Base-by-base conservation (phyloP, 495 filamentous ascomycete genomes). In the Annulohypoxylon moriforme region DNA sequence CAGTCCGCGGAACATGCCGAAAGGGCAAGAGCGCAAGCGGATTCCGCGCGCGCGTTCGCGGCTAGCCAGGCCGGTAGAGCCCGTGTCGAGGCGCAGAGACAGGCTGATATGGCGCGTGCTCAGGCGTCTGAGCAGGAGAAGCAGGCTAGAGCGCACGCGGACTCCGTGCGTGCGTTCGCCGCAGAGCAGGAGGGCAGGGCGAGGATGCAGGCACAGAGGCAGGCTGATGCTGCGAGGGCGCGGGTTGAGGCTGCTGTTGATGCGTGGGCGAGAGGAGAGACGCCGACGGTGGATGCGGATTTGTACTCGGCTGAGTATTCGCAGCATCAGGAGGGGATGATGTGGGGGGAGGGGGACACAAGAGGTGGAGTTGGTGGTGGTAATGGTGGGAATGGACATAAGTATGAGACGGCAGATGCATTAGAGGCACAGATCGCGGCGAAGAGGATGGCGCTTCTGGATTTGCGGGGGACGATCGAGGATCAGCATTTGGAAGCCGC, bases 351-450 rank as follows among this genome's bases (percentile, higher is more conserved):
- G 5, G 8, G 20, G 10, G 22, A 50, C 14, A 42, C 13, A 5
- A 18, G n/a, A 18, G 5, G n/a, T 27, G 47, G 25, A 0, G 22
- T 29, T 52, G 14, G 47, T 52, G 22, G 29, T 16, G 27, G 29
- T 33, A 13, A 13, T 16, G 14, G n/a, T 20, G 4, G 18, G 10
- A 40, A 13, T 9, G 5, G 50, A 6, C 33, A 55, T 1, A 68
- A 62, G 50, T 77, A 79, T 63, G 59, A 63, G 16, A 69, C 38
- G 7, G 79, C 76, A 0, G 74, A 72, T 14, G 66, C 66, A 1
- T 58, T 82, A 7, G 79, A 81, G 63, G 69, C 58, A n/a, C 46
- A 73, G 63, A 50, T 81, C 14, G 55, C 22, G 0, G 66, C 38
- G 2, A 79, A 78, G 65, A 69, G 73, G 46, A 47, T 22, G 0